Base-by-base conservation (phyloP, 1,284 basidiomycete species). In the Ustilago hordei region DNA sequence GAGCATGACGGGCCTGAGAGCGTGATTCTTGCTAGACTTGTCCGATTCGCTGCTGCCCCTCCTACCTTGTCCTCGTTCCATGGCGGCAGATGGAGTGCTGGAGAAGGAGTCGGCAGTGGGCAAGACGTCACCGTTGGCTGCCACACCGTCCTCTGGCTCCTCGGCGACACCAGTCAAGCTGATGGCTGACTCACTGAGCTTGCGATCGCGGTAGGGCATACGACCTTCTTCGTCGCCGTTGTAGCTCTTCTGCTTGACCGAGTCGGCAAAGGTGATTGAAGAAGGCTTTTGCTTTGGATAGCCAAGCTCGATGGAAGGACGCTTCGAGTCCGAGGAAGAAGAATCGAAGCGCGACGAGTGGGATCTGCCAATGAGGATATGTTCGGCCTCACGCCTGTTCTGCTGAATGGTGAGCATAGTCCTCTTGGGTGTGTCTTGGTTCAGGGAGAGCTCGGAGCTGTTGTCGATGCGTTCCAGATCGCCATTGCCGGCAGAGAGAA, bases 111-210 rank as follows among this genome's bases (percentile, higher is more conserved):
- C 56, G 28, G 61, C 56, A 2, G 57, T 50, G 17, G 62, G 59
- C 60, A 72, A 35, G 15, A 45, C 4, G 12, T 61, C 60, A 15
- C 55, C 55, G n/a, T 36, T 63, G 43, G 47, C 23, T 15, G 38
- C 53, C 2, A 55, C 32, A 9, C 61, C 61, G 8, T 80, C 80
- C 41, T 82, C 81, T 1, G 68, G 61, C 53, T 83, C 81, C 54
- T 83, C 81, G 1, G 68, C 73, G 15, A 83, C 81, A 13, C 77
- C 80, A 4, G 79, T 79, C 39, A 83, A 61, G 54, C 80, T 83
- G 52, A 78, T 65, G 31, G 75, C 81, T 9, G 81, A 83, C 55
- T 83, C 81, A 71, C 81, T 83, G 15, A 77, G 39, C 56, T 81
- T 81, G 47, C 81, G 75, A 52, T 83, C 81, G 13, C 81, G 75